Base-by-base conservation (phyloP, 345 rosid genomes). In the Ceriops tagal region DNA sequence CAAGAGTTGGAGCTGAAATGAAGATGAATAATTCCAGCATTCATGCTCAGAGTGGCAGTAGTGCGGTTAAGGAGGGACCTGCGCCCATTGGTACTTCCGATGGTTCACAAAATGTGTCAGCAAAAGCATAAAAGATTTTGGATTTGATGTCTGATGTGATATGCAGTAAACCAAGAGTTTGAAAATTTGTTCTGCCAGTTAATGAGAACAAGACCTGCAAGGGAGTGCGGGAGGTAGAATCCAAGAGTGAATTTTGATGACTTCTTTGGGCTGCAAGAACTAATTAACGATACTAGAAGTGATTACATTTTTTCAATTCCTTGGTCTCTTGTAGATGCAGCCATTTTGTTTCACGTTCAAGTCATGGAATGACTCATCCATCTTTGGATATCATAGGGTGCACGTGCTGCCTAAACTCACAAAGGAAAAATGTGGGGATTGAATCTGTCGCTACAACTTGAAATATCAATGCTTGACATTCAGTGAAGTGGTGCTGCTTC, bases 1-100 rank as follows among this genome's bases (percentile, higher is more conserved):
- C 88, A 24, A 88, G 81, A 80, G 73, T 83, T 2, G 90, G 88
- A 68, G 77, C 86, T 19, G 80, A 72, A 51, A 77, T 66, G 58
- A 83, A 78, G 73, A 74, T 53, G 73, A 81, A 59, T 73, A 72
- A 55, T 3, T 28, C 83, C 65, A 34, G 61, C 7, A 64, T 2
- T 57, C 55, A 66, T 57, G 67, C 67, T 70, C 47, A 15, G 49
- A 61, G 72, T 22, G 68, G 70, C 52, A 67, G 68, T 61, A 37
- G 61, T 26, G 49, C 21, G 43, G 65, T 55, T 53, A 67, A 70
- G 62, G 65, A 64, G n/a, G 74, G 77, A 53, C 67, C 64, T 13
- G 66, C 62, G 28, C 57, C 15, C 37, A 65, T 39, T 35, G 51
- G 72, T 64, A 13, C 26, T 16, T 11, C 69, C 31, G 78, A 60